Evolutionary conservation across 768 basidiomycete genomes (phyloP), one percentile per base, ranked within the genome.

Genomic region (Gloeophyllum trabeum): DNA sequence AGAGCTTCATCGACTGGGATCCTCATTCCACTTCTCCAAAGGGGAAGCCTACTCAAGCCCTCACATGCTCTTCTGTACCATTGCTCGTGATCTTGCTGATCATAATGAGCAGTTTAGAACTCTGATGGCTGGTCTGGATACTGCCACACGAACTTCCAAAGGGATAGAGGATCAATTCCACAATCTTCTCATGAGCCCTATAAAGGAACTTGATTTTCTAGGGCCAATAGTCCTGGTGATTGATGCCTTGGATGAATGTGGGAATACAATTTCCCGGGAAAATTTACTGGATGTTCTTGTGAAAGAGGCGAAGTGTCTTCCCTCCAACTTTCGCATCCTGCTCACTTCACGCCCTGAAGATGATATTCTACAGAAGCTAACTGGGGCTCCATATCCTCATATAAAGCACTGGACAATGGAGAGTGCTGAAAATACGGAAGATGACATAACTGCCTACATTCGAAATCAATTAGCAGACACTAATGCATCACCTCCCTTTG

Each of bases 341-440:
- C 35, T 65, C 24, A 64, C 63, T 12, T 51, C 56, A 6, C 57
- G 59, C 6, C 56, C 59, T 12, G 54, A 58, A 28, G 24, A 24
- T 3, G 61, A 61, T 28, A 54, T 64, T 19, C 7, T 7, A 7
- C 7, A 10, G 10, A 10, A 37, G 10, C 20, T 37, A 7, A 7
- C 7, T 7, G 20, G 20, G 10, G 12, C 10, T 7, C 13, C 7
- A 7, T n/a, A n/a, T n/a, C n/a, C n/a, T n/a, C 20, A 37, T 19
- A 21, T 21, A 7, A 7, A 19, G 7, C 20, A 21, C 36, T 7
- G 7, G 20, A 6, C 10, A 6, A 37, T 37, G 36, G 36, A 37
- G 7, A 7, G 7, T 10, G 20, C 20, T 37, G 10, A 37, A 10
- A 10, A 7, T 7, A 37, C 36, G 10, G 7, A 7, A 6, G 20